Evolutionary conservation across 495 filamentous ascomycete species (phyloP).

Genomic region (Cercophora sp.): DNA sequence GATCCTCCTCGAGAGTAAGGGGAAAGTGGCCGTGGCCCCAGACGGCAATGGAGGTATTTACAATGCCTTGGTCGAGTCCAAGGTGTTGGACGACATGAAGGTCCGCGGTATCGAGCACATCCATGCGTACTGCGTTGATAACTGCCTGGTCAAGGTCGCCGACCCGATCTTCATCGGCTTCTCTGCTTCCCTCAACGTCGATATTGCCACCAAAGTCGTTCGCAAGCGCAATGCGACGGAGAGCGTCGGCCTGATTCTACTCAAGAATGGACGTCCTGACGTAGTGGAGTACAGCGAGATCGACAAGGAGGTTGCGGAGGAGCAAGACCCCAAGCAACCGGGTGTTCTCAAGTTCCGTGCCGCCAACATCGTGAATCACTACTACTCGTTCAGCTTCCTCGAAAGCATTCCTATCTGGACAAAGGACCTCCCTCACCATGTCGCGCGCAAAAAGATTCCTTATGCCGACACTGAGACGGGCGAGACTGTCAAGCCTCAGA

Average conservation of each 20-base stretch:
- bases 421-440: slow-evolving; percentile 86
- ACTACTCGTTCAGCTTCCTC: slow-evolving; percentile 93
- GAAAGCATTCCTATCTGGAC: slow-evolving; percentile 83
- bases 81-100: slow-evolving; percentile 83
- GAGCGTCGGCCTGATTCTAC: slow-evolving; percentile 89
- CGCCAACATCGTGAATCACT: slow-evolving; percentile 99
- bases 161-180: slow-evolving; percentile 97
- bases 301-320: slow-evolving; percentile 78
- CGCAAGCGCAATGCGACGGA: slow-evolving; percentile 97
- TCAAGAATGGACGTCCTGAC: slow-evolving; percentile 93
- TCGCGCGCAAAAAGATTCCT: slow-evolving; percentile 98
- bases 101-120: slow-evolving; percentile 89
- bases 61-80: slow-evolving; percentile 77
- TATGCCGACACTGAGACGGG: slow-evolving; percentile 72
- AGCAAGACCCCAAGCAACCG: slow-evolving; percentile 77
- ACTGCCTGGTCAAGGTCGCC: slow-evolving; percentile 96
- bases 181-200: slow-evolving; percentile 79
- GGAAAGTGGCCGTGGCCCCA: slow-evolving; percentile 92
- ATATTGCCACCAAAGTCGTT: slow-evolving; percentile 97
- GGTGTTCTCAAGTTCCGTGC: slow-evolving; percentile 90
- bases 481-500: slow-evolving; percentile 77
- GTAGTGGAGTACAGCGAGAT: slow-evolving; percentile 99
- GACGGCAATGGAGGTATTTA: slow-evolving; percentile 98
- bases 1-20: slow-evolving; percentile 88
- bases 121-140: slow-evolving; percentile 97